Evolutionary conservation across 306 rosid genomes (phyloP), one percentile per base, ranked within the genome.

Genomic region (Senna tora): DNA sequence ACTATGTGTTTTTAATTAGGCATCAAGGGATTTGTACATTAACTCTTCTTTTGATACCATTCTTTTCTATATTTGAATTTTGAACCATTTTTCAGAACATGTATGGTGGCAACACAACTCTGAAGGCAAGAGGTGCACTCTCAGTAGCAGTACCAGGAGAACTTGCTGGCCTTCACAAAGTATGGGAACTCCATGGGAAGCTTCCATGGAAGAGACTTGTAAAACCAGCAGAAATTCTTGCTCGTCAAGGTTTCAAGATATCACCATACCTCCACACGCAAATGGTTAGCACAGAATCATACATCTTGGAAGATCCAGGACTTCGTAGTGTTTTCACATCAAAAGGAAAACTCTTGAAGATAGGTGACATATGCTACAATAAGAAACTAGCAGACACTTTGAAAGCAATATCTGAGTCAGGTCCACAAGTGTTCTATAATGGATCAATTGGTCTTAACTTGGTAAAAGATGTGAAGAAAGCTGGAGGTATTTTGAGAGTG

Each of bases 151-250:
- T 89, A 57, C 97, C 97, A 2, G 96, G 92, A 51, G 86, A 87
- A 67, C 87, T 93, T 9, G 94, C 96, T 7, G 97, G 97, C 10
- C 97, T 93, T 68, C 78, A 84, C 70, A 28, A 71, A 56, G 96
- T 74, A 21, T 93, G 97, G 96, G 81, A 80, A 67, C 87, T 80
- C 41, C 56, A 89, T 28, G 98, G 97, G 56, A 87, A 64, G 85
- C 91, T 91, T 71, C 87, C 88, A 47, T 93, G 98, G 98, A 7
- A 79, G 25, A 86, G 87, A 70, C 92, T 89, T 68, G 88, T 90
- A 21, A 64, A 71, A 58, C 98, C 97, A 33, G 82, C 97, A 12
- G 87, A 80, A 81, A 71, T 19, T 67, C 93, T 90, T 19, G 97
- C 98, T 57, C 81, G 72, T 20, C 43, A 4, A 57, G 98, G 98